These are phyloP conservation scores for Allantophomopsis cytisporea DNA, from an alignment of 2,329 filamentous ascomycete genomes.

Conservation along the genomic window DNA sequence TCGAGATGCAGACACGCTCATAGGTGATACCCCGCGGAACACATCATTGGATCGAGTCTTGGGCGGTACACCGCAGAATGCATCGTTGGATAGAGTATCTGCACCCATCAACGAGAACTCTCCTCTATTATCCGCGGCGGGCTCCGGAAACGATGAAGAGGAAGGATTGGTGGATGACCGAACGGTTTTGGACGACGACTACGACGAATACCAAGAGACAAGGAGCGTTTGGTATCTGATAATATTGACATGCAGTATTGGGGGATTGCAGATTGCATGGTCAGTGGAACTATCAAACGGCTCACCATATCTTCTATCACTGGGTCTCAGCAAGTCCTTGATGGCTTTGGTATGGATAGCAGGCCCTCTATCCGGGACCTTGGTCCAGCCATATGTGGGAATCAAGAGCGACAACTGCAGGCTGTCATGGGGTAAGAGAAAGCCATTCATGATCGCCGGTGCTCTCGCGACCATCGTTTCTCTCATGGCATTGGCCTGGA, in stretches of 20 bases:
- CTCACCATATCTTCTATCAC: conserved; percentile 68
- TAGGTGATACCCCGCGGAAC: conserved; percentile 7
- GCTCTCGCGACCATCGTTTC: conserved; percentile 51
- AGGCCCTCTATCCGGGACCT: conserved; percentile 62
- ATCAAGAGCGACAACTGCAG: conserved; percentile 71
- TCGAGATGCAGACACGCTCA: conserved; percentile 1
- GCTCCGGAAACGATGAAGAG: conserved; percentile 18
- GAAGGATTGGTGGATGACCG: conserved; percentile 21
- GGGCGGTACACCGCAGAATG: conserved; percentile 5
- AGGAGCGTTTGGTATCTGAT: conserved; percentile 81
- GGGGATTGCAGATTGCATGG: conserved; percentile 89
- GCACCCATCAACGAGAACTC: conserved; percentile 29
- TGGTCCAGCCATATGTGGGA: conserved; percentile 74
- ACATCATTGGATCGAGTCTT: conserved; percentile 6
- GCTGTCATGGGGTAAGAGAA: conserved; percentile 61
- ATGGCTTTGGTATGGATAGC: conserved; percentile 80
- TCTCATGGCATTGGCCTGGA: conserved; percentile 61
- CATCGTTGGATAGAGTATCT: conserved; percentile 6
- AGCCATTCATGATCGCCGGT: conserved; percentile 69
- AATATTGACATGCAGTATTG: conserved; percentile 73
- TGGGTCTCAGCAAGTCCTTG: conserved; percentile 70
- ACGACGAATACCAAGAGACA: conserved; percentile 42
- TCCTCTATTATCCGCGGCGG: conserved; percentile 30
- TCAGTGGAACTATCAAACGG: conserved; percentile 90
- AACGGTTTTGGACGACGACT: conserved; percentile 23